Evolutionary conservation across 1,284 basidiomycete species (phyloP), one percentile per base, ranked within the genome.

Genomic region (Pterulicium gracile): DNA sequence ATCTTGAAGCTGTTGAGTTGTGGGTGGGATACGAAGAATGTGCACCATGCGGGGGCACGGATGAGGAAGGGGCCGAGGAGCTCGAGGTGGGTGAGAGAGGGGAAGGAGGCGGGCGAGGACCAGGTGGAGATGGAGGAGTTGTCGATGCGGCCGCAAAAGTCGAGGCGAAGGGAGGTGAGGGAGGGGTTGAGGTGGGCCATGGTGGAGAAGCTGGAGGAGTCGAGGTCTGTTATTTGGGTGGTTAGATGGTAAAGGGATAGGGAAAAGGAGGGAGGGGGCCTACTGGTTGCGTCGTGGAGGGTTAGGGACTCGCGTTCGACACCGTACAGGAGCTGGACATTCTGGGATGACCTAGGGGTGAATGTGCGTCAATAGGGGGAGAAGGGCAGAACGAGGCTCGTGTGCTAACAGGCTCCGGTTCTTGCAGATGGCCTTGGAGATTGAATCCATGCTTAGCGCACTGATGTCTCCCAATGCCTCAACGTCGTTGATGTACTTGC

Each of bases 21-120:
- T 2, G 75, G 70, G 42, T 83, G 74, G 1, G 73, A 59, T 40
- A 73, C 62, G 62, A 97, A 80, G 64, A 96, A 92, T 0, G 66
- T 58, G 41, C 77, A 67, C 93, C 95, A 98, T 0, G 77, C 78
- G 3, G 77, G 68, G 4, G 77, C 68, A 41, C 82, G 79, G 20
- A 96, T 84, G 19, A 96, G 79, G 64, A 92, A 97, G 0, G 92
- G 89, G 0, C 88, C 95, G 20, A 89, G 81, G 3, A 98, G 81
- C 56, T 89, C 86, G 4, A 98, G 57, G 18, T 75, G 75, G 15
- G 66, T 73, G 27, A 98, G 76, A 4, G 76, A 60, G 1, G 76
- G 77, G 19, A 98, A 72, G 1, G 75, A 72, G 3, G 62, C 70
- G 10, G 72, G 70, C 77, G 89, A 92, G 1, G 72, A 63, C 27